Evolutionary conservation across 2,329 filamentous ascomycete species (phyloP).

Genomic region (Akanthomyces dipterigenus): DNA sequence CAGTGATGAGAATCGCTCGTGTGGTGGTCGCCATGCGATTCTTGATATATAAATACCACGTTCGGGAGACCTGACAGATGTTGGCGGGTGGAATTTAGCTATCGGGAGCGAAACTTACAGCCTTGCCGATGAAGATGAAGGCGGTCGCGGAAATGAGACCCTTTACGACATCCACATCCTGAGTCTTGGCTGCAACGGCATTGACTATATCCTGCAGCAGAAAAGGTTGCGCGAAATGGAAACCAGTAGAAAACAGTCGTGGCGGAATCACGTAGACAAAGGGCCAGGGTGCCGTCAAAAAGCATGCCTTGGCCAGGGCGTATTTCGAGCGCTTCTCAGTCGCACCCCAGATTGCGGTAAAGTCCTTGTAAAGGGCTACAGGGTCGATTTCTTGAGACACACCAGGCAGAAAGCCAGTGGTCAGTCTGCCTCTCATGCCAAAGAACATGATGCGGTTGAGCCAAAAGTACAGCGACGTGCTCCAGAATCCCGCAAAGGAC

Average conservation of each 20-base stretch:
- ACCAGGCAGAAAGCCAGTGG: not conserved
- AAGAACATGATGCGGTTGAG: not conserved
- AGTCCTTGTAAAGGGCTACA: not conserved
- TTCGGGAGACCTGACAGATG: not conserved
- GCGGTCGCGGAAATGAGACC: not conserved
- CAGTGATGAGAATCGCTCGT: not conserved
- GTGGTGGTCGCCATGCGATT: not conserved
- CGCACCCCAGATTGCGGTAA: not conserved
- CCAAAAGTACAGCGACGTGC: not conserved
- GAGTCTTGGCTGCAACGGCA: not conserved
- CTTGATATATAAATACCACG: not conserved
- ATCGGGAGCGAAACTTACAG: not conserved
- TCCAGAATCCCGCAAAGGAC: constrained; percentile 17
- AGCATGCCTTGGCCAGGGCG: not conserved
- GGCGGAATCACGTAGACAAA: not conserved
- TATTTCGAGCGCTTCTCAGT: not conserved
- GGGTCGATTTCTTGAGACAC: not conserved
- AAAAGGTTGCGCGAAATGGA: not conserved
- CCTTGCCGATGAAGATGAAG: not conserved
- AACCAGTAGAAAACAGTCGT: not conserved
- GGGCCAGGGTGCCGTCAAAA: not conserved
- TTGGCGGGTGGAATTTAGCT: not conserved
- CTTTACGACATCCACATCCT: not conserved
- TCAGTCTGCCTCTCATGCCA: not conserved
- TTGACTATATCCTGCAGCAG: not conserved